Evolutionary conservation across 805 yeast species (phyloP).

Genomic region (Starmerella gropengiesseri): DNA sequence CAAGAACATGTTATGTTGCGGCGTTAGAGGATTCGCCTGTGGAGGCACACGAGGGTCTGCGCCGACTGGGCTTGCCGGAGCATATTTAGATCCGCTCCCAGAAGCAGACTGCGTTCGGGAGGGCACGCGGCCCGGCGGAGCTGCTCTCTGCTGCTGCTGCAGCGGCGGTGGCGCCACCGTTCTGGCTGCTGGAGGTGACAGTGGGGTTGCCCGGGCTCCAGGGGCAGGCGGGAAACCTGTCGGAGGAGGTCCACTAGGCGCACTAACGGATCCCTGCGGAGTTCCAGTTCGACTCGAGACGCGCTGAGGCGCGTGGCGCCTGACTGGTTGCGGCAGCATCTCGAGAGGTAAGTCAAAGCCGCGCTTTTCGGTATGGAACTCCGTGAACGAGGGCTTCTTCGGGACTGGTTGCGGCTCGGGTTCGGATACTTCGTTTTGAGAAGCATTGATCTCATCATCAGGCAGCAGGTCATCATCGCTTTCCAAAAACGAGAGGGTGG

Average conservation of each 20-base stretch:
- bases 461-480: conserved; percentile 29
- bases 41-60: no score
- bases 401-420: background rate
- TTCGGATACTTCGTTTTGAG: no score
- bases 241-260: background rate
- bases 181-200: no score
- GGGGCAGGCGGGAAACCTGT: no score
- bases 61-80: background rate
- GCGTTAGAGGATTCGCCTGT: no score
- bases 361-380: conserved; percentile 23
- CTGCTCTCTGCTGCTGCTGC: no score
- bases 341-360: conserved; percentile 31
- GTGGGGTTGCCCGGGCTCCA: no score
- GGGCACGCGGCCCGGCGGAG: background rate
- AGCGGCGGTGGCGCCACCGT: no score
- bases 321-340: conserved; percentile 25
- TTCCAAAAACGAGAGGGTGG: conserved; percentile 26
- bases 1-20: background rate
- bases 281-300: conserved; percentile 11
- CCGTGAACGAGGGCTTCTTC: conserved; percentile 17
- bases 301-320: conserved; percentile 18
- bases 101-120: background rate
- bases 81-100: background rate
- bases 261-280: background rate
- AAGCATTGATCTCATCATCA: conserved; percentile 24